These are phyloP conservation scores for Gigaspora rosea DNA, from an alignment of 192 early-diverging fungal species.

Conservation along the genomic window DNA sequence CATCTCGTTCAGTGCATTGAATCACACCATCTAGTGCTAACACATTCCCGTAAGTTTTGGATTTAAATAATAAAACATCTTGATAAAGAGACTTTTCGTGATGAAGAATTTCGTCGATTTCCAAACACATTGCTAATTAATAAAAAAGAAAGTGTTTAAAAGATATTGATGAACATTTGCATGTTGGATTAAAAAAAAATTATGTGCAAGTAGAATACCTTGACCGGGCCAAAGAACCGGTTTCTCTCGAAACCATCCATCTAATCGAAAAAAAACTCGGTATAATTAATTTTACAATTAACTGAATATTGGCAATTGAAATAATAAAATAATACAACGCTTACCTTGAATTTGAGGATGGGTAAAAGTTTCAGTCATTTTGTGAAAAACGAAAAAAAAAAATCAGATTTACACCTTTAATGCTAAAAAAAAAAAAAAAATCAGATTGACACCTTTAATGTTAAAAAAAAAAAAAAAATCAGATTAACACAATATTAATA, in stretches of 20 bases:
- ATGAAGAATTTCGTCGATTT: slow-evolving; percentile 95
- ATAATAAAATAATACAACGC: background rate
- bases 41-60: slow-evolving; percentile 93
- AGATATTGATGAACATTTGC: background rate
- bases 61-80: slow-evolving; percentile 98
- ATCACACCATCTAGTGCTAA: slow-evolving; percentile 98
- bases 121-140: slow-evolving; percentile 83
- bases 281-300: background rate
- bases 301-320: background rate
- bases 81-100: slow-evolving; percentile 94
- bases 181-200: too few relatives aligned
- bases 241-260: slow-evolving; percentile 98
- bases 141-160: background rate
- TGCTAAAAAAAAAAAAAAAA: too few relatives aligned
- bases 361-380: background rate
- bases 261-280: slow-evolving; percentile 24
- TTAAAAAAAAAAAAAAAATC: too few relatives aligned
- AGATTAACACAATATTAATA: too few relatives aligned
- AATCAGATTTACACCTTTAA: too few relatives aligned
- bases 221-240: slow-evolving; percentile 97
- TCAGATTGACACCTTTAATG: too few relatives aligned
- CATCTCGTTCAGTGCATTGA: slow-evolving; percentile 97
- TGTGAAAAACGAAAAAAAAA: background rate
- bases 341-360: slow-evolving; percentile 21
- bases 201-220: slow-evolving; percentile 58